Base-by-base conservation (phyloP, 441 rosid genomes). In the Pelargonium exstipulatum region DNA sequence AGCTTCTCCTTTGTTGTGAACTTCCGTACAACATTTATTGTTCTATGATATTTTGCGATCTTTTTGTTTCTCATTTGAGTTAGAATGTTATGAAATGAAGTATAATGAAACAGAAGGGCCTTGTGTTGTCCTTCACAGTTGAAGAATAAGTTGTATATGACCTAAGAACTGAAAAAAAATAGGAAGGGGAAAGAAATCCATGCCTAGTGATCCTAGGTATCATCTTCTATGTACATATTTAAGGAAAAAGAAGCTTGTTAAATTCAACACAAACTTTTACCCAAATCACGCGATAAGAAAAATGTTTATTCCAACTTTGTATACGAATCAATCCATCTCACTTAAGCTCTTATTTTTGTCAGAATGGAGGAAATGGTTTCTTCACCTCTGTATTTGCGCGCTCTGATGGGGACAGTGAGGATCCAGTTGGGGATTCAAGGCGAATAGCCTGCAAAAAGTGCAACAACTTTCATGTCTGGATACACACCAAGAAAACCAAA, bases 381-480 rank as follows among this genome's bases (percentile, higher is more conserved):
- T 84, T 88, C 82, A 72, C 83, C 57, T 84, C 95, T 71, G 86
- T 87, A 60, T 87, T 81, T 81, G 75, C 88, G 68, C 84, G 51
- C 68, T 65, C 96, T 51, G 96, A 86, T 74, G 85, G 78, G 40
- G 87, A 87, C 32, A 73, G 77, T 53, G 88, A 86, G 63, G 97
- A 86, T 65, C 86, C 83, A 17, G 71, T 81, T 68, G 87, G 91
- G 80, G 97, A 95, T 67, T 84, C 90, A 71, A 85, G 89, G 84
- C 80, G 82, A 76, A 92, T 95, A 73, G 85, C 95, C 35, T 95
- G 98, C 86, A 90, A 95, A 85, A 89, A 76, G 69, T 95, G 98
- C 70, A 76, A 82, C 64, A 77, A 74, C 79, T 86, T 88, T 78
- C 99, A 95, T 79, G 76, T 87, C 57, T 95, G 97, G 99, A 68